Evolutionary conservation across 371 early-diverging fungal genomes (phyloP).

Genomic region (Mucor circinelloides): DNA sequence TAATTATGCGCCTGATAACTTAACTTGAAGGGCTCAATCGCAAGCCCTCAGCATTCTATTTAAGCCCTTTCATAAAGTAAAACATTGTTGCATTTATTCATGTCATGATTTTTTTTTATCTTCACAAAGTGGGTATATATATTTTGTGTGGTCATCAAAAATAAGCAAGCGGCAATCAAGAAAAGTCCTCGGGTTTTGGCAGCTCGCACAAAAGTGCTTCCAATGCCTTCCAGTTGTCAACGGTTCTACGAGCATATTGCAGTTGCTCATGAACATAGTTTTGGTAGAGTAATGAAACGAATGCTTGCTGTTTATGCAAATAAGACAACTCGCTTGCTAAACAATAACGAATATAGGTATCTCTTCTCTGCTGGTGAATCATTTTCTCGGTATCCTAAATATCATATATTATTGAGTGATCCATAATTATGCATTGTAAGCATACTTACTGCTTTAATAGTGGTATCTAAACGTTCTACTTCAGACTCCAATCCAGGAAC

Average conservation of each 20-base stretch:
- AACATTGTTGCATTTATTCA: not conserved
- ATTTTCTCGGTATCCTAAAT: conserved; percentile 34
- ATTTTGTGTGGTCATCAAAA: not conserved
- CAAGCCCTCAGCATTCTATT: too few species aligned
- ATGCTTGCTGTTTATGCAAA: conserved; percentile 40
- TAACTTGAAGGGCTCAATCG: too few species aligned
- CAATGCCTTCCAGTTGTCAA: conserved; percentile 61
- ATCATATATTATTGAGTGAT: not conserved
- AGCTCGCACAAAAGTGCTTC: conserved; percentile 38
- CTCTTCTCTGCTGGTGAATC: conserved; percentile 32
- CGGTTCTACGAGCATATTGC: conserved; percentile 48
- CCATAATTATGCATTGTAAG: not conserved
- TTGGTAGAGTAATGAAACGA: conserved; percentile 62
- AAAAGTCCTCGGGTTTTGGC: conserved; percentile 39
- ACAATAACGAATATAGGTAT: conserved; percentile 33
- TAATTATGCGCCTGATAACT: not conserved
- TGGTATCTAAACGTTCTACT: conserved; percentile 41
- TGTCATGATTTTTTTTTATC: not conserved
- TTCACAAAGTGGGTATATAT: not conserved
- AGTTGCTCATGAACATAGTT: conserved; percentile 61
- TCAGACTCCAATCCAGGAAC: conserved; percentile 55
- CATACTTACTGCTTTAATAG: conserved; percentile 29
- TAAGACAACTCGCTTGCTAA: conserved; percentile 27
- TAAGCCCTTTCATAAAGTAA: too few species aligned
- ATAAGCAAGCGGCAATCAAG: not conserved